A percentile compares a stretch with the other conserved stretches of the same genome.
Evolutionary conservation across 2,329 filamentous ascomycete species (phyloP).

Genomic region (Tolypocladium inflatum): DNA sequence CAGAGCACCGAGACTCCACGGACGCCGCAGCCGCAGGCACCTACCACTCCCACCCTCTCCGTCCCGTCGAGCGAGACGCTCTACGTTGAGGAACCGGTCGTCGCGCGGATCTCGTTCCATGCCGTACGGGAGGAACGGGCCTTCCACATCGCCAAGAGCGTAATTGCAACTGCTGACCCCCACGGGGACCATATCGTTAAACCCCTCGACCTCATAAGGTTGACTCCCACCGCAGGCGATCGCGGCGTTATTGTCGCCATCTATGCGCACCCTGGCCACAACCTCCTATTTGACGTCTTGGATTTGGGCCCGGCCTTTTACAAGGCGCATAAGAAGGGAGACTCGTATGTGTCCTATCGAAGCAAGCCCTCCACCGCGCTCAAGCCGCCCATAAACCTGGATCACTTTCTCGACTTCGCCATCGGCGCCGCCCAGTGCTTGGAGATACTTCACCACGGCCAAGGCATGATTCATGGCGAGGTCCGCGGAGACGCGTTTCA

Average conservation of each 20-base stretch:
- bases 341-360: conserved; percentile 35
- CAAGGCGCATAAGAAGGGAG: conserved; percentile 41
- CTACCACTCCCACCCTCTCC: conserved; percentile 21
- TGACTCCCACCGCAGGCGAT: conserved; percentile 60
- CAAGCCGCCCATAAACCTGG: conserved; percentile 55
- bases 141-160: conserved; percentile 69
- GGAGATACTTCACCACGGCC: conserved; percentile 83
- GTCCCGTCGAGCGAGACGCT: conserved; percentile 33
- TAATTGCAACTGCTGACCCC: conserved; percentile 63
- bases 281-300: conserved; percentile 61
- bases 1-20: conserved; percentile 24
- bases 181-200: conserved; percentile 67
- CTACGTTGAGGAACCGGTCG: conserved; percentile 54
- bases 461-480: conserved; percentile 82
- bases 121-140: conserved; percentile 76
- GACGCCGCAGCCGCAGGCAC: conserved; percentile 7
- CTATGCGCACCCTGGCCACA: conserved; percentile 68
- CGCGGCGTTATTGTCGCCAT: conserved; percentile 62
- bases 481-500: conserved; percentile 87
- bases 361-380: conserved; percentile 34
- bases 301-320: conserved; percentile 73
- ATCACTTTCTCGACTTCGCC: conserved; percentile 80
- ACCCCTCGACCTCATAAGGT: conserved; percentile 68
- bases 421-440: conserved; percentile 79
- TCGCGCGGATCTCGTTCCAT: conserved; percentile 78